These are phyloP conservation scores for Mucor indicus DNA, from an alignment of 371 early-diverging fungal species.

Conservation along the genomic window DNA sequence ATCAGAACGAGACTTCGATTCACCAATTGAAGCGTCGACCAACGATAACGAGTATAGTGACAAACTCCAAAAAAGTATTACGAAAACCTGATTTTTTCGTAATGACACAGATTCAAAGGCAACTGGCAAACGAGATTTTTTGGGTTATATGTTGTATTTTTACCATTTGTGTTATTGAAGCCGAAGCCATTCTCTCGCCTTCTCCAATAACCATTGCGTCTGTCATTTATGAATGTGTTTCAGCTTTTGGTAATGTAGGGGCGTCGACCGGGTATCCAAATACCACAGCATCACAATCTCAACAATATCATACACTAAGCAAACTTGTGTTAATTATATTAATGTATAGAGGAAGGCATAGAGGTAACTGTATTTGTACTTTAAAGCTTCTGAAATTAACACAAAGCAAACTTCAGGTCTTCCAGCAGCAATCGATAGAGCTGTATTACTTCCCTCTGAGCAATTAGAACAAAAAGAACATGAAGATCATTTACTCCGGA, in stretches of 20 bases:
- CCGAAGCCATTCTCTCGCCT: conserved; percentile 26
- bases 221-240: conserved; percentile 49
- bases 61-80: conserved; percentile 26
- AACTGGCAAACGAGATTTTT: conserved; percentile 44
- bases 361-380: conserved; percentile 28
- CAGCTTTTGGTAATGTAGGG: conserved; percentile 48
- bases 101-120: conserved; percentile 43
- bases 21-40: conserved; percentile 30
- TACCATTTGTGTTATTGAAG: conserved; percentile 30
- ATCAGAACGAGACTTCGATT: too few relatives aligned
- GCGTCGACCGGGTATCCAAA: conserved; percentile 39
- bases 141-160: conserved; percentile 46
- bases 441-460: conserved; percentile 44
- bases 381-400: too few relatives aligned
- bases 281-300: conserved; percentile 32
- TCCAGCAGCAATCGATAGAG: conserved; percentile 48
- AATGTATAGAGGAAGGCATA: conserved; percentile 49
- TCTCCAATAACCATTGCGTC: conserved; percentile 38
- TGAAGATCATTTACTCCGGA: conserved; percentile 12
- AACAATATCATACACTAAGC: conserved; percentile 36
- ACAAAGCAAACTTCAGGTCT: too few relatives aligned
- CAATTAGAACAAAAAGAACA: conserved; percentile 27
- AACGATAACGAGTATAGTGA: conserved; percentile 39
- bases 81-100: conserved; percentile 48
- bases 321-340: conserved; percentile 39